Evolutionary conservation across 2,329 filamentous ascomycete genomes (phyloP).

Genomic region (Nigrograna mackinnonii): DNA sequence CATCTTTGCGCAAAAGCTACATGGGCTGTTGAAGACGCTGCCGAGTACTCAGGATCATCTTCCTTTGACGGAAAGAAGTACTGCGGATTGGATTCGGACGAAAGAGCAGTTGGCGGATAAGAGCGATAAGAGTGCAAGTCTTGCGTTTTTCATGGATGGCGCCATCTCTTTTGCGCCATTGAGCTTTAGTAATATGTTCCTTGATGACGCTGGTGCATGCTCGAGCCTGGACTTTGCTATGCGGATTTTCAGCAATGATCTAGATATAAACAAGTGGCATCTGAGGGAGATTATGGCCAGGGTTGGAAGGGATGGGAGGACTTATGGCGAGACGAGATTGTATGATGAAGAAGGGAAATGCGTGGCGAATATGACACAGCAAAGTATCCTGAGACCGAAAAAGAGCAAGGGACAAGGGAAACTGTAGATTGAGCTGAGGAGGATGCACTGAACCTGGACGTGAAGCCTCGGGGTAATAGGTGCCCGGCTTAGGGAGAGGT

Average conservation of each 20-base stretch:
- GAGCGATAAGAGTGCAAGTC: slow-evolving; percentile 39
- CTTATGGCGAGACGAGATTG: slow-evolving; percentile 50
- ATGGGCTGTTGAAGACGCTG: slow-evolving; percentile 41
- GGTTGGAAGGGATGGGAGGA: slow-evolving; percentile 45
- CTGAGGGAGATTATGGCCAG: slow-evolving; percentile 46
- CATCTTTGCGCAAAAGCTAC: slow-evolving; percentile 49
- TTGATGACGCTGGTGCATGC: slow-evolving; percentile 50
- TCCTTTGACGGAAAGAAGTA: slow-evolving; percentile 29
- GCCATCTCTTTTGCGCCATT: slow-evolving; percentile 50
- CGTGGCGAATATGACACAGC: slow-evolving; percentile 55
- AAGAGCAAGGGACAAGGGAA: slow-evolving; percentile 14
- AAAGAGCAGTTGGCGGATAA: slow-evolving; percentile 16
- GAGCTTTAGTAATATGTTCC: slow-evolving; percentile 45
- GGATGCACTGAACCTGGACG: no score
- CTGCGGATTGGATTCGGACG: slow-evolving; percentile 49
- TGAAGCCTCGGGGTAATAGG: no score
- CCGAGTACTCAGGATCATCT: slow-evolving; percentile 43
- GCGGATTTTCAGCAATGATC: slow-evolving; percentile 43
- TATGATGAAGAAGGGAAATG: slow-evolving; percentile 50
- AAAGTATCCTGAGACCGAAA: slow-evolving; percentile 39
- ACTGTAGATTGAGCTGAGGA: no score
- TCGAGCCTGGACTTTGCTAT: slow-evolving; percentile 57
- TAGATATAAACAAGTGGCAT: slow-evolving; percentile 47
- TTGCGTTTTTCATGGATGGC: slow-evolving; percentile 52
- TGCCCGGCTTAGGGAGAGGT: no score